Base-by-base conservation (phyloP, 768 basidiomycete genomes). In the Auricularia sp. region DNA sequence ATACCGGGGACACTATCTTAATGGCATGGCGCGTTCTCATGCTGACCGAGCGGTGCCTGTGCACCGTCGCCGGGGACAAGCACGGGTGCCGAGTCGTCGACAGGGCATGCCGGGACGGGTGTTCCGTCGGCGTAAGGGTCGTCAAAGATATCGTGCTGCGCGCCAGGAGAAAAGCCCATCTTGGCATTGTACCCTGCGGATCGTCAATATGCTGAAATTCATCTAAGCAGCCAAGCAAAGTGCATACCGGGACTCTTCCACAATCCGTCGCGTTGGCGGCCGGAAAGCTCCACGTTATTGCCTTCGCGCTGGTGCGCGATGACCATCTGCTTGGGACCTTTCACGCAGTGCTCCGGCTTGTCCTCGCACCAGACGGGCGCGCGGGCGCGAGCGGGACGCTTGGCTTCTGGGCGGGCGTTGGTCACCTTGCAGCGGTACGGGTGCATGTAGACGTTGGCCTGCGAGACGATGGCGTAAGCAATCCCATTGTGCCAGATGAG, bases 371-470 rank as follows among this genome's bases (percentile, higher is more conserved):
- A 66, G 36, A 61, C 60, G 11, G 66, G 64, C 10, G 66, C 36
- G 16, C 64, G 56, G 12, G 65, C 60, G n/a, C 64, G 33, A 5
- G 62, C 61, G 29, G 62, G 51, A 11, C 34, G 59, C 18, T 18
- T 33, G 2, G 44, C 62, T 11, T 59, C 58, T 6, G 56, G 56
- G 12, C 35, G 39, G 6, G 63, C 44, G 18, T 53, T 53, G 16
- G 63, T 44, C 8, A 66, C 66, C 21, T 51, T 64, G 64, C 63
- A 66, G 8, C 66, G 36, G 59, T 66, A 62, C 21, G 64, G 64
- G 44, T 34, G 59, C 42, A 66, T 61, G 61, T 66, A 66, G n/a
- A 66, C 58, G 53, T 66, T 66, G 6, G 66, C 65, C 44, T 60
- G 29, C 8, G 64, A 64, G 39, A 64, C 29, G 29, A 3, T 29